Evolutionary conservation across 805 yeast genomes (phyloP), one percentile per base, ranked within the genome.

Genomic region (Saccharomycopsis sp.): DNA sequence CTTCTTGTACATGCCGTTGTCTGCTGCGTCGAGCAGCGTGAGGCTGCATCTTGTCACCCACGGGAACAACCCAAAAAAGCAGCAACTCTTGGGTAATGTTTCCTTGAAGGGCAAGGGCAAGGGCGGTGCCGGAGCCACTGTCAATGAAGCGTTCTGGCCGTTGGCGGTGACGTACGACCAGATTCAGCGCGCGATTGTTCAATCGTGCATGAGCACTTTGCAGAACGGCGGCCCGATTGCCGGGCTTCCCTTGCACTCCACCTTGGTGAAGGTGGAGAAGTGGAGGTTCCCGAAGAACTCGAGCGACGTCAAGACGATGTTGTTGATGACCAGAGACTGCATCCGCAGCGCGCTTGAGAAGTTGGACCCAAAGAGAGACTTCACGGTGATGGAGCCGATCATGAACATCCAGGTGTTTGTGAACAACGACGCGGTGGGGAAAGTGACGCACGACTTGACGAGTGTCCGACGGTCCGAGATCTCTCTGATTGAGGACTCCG

Each of bases 391-490:
- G 58, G 97, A 92, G 59, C 98, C 98, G 0, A 67, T 82, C 21
- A 89, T 92, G 96, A 67, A 71, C 26, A 78, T 87, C 4, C 66
- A 66, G 5, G 76, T 92, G 1, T 71, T 68, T 38, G 80, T 79
- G 2, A 69, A 69, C 40, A 80, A 86, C 22, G 80, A 73, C 42
- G 83, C 80, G 43, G 60, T 89, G 50, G 97, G 97, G 16, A 68
- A 68, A 26, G 92, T 92, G 1, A 71, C 85, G 30, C 94, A 85
- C 51, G 98, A 92, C 55, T 61, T 92, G 39, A 77, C 85, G 32
- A 76, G 84, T 22, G 70, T 79, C 10, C 70, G 97, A 46, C 77
- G 79, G 34, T 96, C 95, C 1, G 67, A 64, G 1, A 84, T 92
- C 32, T 54, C 67, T 3, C 73, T 83, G 2, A 75, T 92, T 31